phyloP scores from a whole-genome alignment of 1,284 basidiomycete species.

The Melampsora abietis-canadensis region DNA sequence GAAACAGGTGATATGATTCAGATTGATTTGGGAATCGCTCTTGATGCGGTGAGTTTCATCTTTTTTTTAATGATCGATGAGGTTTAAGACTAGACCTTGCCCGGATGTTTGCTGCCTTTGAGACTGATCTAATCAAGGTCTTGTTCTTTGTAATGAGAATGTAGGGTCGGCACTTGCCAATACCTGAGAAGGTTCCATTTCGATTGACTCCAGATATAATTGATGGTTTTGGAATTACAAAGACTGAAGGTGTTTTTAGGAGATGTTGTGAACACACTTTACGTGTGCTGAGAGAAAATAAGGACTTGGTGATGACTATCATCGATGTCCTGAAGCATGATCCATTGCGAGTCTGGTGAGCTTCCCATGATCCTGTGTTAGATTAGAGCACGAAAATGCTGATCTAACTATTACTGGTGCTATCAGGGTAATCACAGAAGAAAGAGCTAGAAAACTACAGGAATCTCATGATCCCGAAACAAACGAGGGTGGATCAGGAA shows the following conservation, averaged over 20 bases:
- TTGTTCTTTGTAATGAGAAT: not conserved
- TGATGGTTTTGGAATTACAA: slow-evolving; percentile 85
- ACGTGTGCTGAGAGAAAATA: slow-evolving; percentile 77
- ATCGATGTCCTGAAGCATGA: slow-evolving; percentile 96
- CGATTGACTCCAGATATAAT: slow-evolving; percentile 88
- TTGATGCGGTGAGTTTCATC: slow-evolving; percentile 62
- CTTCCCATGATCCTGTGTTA: slow-evolving; percentile 32
- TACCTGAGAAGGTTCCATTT: slow-evolving; percentile 91
- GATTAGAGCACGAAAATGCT: slow-evolving; percentile 25
- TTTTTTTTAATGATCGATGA: not conserved
- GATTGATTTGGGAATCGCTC: slow-evolving; percentile 94
- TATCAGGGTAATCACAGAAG: slow-evolving; percentile 47
- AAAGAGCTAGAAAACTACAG: slow-evolving; percentile 44
- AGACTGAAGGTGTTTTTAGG: slow-evolving; percentile 90
- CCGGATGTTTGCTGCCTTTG: not conserved
- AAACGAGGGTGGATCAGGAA: slow-evolving; percentile 26
- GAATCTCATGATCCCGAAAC: slow-evolving; percentile 23
- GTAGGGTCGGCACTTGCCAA: slow-evolving; percentile 73
- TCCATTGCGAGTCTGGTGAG: slow-evolving; percentile 84
- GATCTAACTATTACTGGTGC: slow-evolving; percentile 45
- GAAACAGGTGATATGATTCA: slow-evolving; percentile 80
- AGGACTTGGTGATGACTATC: slow-evolving; percentile 85
- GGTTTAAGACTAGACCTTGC: not conserved
- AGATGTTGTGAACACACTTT: slow-evolving; percentile 91
- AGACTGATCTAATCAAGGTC: not conserved